Evolutionary conservation across 179 eudicot genomes (phyloP), one percentile per base, ranked within the genome.

Genomic region (Beta lomatogona): DNA sequence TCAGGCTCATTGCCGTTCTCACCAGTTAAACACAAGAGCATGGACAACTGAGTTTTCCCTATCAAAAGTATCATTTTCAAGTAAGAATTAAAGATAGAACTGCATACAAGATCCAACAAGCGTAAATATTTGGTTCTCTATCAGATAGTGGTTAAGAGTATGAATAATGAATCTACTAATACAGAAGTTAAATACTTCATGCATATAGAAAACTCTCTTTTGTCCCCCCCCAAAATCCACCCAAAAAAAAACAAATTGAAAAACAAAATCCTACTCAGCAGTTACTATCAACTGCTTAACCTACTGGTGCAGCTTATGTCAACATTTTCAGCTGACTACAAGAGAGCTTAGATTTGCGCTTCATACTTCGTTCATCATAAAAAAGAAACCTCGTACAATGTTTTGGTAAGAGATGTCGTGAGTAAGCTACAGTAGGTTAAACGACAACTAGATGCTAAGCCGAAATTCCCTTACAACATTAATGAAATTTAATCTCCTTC

Each of bases 11-110:
- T 63, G 73, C 82, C 90, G 87, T 82, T 78, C 77, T 87, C 92
- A 82, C 79, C 84, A 73, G 88, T 87, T 65, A 88, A 60, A 80
- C 97, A 94, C 81, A 95, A 86, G 77, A 95, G 85, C 75, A 91
- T 85, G 21, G 89, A 85, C 84, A 94, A 87, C 75, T 92, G 83
- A 71, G 72, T 72, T 77, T 88, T 81, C 68, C 93, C 99, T 95
- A 94, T 82, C 84, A 82, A 79, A 75, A 18, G 77, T 50, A 64
- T 75, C 25, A 41, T 10, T 22, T 58, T 44, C 82, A 72, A 82
- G 69, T 41, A 73, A 18, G 31, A 14, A 71, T 18, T 22, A 22
- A 28, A 75, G 18, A 74, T 77, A 44, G 22, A 10, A 15, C 46
- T 61, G 25, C 59, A 66, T 58, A 46, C 57, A 44, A 65, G 55